phyloP scores from a whole-genome alignment of 352 stramenopile genomes.

The Saprolegnia parasitica region DNA sequence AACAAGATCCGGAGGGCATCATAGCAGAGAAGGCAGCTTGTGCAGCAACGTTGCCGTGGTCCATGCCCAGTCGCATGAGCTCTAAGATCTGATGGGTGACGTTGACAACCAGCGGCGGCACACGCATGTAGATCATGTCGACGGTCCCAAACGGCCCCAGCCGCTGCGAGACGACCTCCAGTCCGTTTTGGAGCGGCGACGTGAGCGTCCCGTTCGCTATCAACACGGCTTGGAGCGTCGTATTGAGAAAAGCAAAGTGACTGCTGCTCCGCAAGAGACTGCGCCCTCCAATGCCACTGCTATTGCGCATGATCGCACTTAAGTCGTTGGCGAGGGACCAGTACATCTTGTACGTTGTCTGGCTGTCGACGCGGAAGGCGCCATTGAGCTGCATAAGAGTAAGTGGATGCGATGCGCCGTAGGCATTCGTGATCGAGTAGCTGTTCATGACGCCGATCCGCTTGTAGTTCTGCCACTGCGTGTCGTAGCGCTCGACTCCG shows the following conservation, averaged over 20 bases:
- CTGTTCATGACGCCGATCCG: slow-evolving; percentile 1
- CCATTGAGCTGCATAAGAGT: neutral
- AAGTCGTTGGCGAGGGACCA: slow-evolving; percentile 21
- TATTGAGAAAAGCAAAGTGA: slow-evolving; percentile 1
- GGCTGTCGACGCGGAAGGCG: neutral
- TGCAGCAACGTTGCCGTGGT: neutral
- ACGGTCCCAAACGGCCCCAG: slow-evolving; percentile 13
- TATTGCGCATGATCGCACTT: neutral
- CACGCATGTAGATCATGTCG: neutral
- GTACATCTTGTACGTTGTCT: slow-evolving; percentile 18
- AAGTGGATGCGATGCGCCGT: neutral
- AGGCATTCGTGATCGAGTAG: slow-evolving; percentile 5
- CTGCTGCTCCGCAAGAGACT: neutral
- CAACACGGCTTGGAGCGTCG: neutral
- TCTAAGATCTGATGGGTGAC: neutral
- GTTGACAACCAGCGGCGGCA: neutral
- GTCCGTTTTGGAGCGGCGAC: neutral
- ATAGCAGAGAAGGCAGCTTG: slow-evolving; percentile 8
- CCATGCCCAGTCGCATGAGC: neutral
- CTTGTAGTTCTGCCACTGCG: slow-evolving; percentile 26
- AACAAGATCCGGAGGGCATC: neutral
- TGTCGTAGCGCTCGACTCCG: neutral
- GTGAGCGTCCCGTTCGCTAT: neutral
- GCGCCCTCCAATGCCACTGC: neutral
- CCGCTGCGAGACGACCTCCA: neutral